Evolutionary conservation across 345 rosid genomes (phyloP), one percentile per base, ranked within the genome.

Genomic region (Salix exigua): DNA sequence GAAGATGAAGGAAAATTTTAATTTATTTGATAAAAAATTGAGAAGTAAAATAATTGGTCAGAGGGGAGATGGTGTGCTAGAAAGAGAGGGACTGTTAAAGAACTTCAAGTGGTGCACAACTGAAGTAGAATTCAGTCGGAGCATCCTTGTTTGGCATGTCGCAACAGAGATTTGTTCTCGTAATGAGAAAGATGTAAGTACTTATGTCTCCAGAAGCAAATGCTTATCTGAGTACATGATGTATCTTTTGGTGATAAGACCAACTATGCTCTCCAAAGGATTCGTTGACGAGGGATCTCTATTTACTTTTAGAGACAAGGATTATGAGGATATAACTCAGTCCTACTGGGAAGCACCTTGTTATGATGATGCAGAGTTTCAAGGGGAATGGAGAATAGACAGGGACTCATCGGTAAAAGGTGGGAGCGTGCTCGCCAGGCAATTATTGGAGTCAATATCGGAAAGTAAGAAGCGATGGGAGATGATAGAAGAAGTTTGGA

Each of bases 61-160:
- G 44, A 40, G 44, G 44, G 44, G 44, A 40, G 44, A 40, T 40
- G 13, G 44, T 10, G 44, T 40, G 44, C 44, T 40, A 40, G 12
- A 3, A 42, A 74, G 16, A 40, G 23, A 7, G 28, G 11, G 13
- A 26, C 2, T 21, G 1, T 26, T 30, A 65, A 0, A 0, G 1
- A 1, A 26, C 0, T n/a, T 0, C 18, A 12, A 5, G 51, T 6
- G 72, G 58, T 23, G 64, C 58, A 30, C 58, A 17, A 64, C n/a
- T 9, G 51, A 46, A 6, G 16, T 30, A 2, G 71, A 79, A 37
- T 14, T 76, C 38, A 69, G 5, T 17, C 70, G 69, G 73, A 71
- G 81, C 65, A 26, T 85, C 7, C 81, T 83, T 30, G 13, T 76
- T 1, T 83, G 84, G 86, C 86, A 85, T 31, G 58, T 85, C 0